Evolutionary conservation across 148 eudicot genomes (phyloP).

Genomic region (Camellia lanceoleosa): DNA sequence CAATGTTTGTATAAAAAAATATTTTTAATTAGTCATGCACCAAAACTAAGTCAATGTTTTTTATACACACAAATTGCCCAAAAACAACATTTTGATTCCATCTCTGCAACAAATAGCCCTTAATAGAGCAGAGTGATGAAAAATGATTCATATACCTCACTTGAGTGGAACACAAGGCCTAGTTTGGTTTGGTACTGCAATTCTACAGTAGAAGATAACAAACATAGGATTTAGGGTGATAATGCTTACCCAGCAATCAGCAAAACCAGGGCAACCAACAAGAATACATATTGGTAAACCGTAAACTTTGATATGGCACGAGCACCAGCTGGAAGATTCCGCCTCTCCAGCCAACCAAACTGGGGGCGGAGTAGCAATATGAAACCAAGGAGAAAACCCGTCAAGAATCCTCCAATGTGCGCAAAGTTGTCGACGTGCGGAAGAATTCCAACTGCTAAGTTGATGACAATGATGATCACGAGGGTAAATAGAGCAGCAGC

Average conservation of each 20-base stretch:
- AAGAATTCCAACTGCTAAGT: conserved; percentile 79
- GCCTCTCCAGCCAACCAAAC: conserved; percentile 68
- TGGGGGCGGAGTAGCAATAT: conserved; percentile 70
- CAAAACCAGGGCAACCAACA: conserved; percentile 40
- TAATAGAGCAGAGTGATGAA: no score
- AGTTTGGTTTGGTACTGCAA: no score
- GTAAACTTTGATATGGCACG: conserved; percentile 60
- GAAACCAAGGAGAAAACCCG: conserved; percentile 82
- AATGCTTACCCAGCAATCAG: conserved; percentile 66
- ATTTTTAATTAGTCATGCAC: no score
- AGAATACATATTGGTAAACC: conserved; percentile 49
- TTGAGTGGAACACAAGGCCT: no score
- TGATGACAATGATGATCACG: conserved; percentile 58
- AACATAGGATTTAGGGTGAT: background rate
- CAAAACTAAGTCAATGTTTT: no score
- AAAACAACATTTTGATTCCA: no score
- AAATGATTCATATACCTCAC: no score
- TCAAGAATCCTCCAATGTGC: conserved; percentile 78
- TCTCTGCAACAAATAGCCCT: no score
- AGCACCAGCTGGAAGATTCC: conserved; percentile 53
- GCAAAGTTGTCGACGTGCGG: conserved; percentile 93
- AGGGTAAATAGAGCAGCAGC: conserved; percentile 79
- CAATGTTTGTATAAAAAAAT: no score
- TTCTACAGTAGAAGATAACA: background rate
- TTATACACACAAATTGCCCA: no score